These are phyloP conservation scores for Pichia sp. DNA, from an alignment of 1,139 yeast genomes.

Conservation along the genomic window DNA sequence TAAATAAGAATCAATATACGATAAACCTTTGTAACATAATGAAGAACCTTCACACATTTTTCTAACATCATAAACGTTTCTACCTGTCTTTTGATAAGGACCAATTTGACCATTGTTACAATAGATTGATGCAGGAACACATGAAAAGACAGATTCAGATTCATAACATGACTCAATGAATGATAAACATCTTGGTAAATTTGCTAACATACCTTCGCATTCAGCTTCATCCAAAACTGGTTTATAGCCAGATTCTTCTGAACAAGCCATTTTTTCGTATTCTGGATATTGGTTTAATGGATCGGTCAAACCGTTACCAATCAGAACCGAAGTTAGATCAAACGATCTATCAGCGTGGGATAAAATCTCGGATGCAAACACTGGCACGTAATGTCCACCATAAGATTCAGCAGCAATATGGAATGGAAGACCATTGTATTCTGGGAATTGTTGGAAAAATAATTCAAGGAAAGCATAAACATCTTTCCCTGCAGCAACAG, in stretches of 20 bases:
- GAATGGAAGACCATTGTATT: constrained; percentile 64
- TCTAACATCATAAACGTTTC: constrained; percentile 90
- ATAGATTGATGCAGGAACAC: constrained; percentile 90
- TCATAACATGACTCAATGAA: constrained; percentile 78
- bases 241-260: constrained; percentile 69
- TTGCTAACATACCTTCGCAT: constrained; percentile 66
- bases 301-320: constrained; percentile 96
- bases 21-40: constrained; percentile 71
- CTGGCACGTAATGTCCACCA: constrained; percentile 97
- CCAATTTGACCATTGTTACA: constrained; percentile 81
- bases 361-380: constrained; percentile 80
- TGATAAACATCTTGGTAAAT: constrained; percentile 73
- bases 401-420: constrained; percentile 99
- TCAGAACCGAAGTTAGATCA: constrained; percentile 78
- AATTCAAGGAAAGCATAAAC: constrained; percentile 86
- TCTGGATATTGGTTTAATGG: constrained; percentile 81
- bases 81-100: constrained; percentile 85
- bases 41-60: constrained; percentile 70
- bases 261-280: constrained; percentile 95
- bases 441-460: constrained; percentile 87
- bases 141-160: constrained; percentile 71
- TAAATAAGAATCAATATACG: constrained; percentile 59
- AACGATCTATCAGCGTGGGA: constrained; percentile 73
- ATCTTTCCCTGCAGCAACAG: constrained; percentile 87
- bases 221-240: constrained; percentile 72